These are phyloP conservation scores for Boletus barrowsii DNA, from an alignment of 768 basidiomycete species.

Conservation along the genomic window DNA sequence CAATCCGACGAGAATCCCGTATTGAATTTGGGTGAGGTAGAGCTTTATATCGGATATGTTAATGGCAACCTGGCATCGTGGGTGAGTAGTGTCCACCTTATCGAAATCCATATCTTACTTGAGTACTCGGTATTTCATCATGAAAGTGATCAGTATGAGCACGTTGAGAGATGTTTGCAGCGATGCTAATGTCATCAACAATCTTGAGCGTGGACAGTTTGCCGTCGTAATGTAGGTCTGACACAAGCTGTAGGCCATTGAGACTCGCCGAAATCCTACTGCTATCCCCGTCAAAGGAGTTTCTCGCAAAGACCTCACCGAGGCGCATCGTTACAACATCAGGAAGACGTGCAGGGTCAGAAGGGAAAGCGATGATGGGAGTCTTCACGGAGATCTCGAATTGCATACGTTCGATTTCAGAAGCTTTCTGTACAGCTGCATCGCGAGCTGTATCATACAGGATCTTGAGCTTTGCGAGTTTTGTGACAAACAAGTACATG, in stretches of 20 bases:
- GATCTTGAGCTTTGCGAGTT: constrained; percentile 88
- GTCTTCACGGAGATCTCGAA: constrained; percentile 89
- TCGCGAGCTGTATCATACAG: constrained; percentile 92
- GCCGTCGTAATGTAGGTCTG: constrained; percentile 53
- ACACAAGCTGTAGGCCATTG: constrained; percentile 78
- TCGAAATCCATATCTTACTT: constrained; percentile 46
- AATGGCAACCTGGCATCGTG: constrained; percentile 52
- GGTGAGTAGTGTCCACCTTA: constrained; percentile 2
- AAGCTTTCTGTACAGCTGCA: constrained; percentile 87
- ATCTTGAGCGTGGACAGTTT: constrained; percentile 67
- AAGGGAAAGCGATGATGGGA: constrained; percentile 88
- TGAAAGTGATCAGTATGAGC: constrained; percentile 53
- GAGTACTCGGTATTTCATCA: constrained; percentile 61
- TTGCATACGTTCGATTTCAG: constrained; percentile 92
- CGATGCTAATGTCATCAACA: constrained; percentile 85
- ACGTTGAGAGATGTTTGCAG: constrained; percentile 64
- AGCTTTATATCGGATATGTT: constrained; percentile 82
- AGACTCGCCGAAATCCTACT: constrained; percentile 74
- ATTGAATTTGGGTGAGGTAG: constrained; percentile 82
- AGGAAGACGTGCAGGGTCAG: constrained; percentile 52
- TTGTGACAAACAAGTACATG: constrained; percentile 77
- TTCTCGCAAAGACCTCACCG: constrained; percentile 84
- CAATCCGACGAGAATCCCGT: constrained; percentile 63
- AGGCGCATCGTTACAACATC: constrained; percentile 80
- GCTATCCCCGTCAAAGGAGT: constrained; percentile 55